Conservation (phyloP, 805 yeast species). For the Candida qinlingensis region DNA sequence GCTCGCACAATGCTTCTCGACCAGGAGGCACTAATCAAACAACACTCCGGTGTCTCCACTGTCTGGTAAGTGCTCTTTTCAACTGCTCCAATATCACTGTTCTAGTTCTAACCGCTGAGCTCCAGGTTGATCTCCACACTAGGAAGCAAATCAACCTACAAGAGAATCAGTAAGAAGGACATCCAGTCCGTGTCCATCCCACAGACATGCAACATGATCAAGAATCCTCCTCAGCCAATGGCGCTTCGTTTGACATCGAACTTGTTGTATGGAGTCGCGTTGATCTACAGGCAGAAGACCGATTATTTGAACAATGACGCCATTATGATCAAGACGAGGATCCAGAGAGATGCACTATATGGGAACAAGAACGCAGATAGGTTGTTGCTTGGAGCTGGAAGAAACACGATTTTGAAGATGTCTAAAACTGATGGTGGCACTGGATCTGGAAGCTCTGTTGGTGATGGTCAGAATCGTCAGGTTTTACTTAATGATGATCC, state of each 20-base stretch:
- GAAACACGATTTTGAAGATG: background rate
- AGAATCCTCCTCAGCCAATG: conserved; percentile 16
- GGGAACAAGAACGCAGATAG: conserved; percentile 2
- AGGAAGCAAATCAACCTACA: conserved; percentile 30
- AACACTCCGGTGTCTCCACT: conserved; percentile 25
- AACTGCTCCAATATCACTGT: background rate
- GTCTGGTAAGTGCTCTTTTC: conserved; percentile 21
- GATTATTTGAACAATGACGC: conserved; percentile 34
- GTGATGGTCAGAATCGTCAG: conserved; percentile 3
- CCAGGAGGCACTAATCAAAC: conserved; percentile 21
- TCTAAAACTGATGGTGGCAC: background rate
- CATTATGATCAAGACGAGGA: conserved; percentile 16
- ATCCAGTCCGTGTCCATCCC: conserved; percentile 38
- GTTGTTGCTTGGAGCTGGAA: background rate
- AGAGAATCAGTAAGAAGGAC: conserved; percentile 28
- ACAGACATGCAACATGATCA: conserved; percentile 30
- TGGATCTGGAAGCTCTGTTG: background rate
- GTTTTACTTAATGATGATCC: conserved; percentile 34
- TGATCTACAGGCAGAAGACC: conserved; percentile 43
- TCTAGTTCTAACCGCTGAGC: conserved; percentile 1
- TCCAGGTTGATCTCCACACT: conserved; percentile 33
- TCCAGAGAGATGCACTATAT: conserved; percentile 19
- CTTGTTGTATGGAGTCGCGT: conserved; percentile 40
- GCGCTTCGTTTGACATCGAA: conserved; percentile 33
- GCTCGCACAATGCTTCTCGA: conserved; percentile 9